Evolutionary conservation across 2,329 filamentous ascomycete species (phyloP), one percentile per base, ranked within the genome.

Genomic region (Colletotrichum sp.): DNA sequence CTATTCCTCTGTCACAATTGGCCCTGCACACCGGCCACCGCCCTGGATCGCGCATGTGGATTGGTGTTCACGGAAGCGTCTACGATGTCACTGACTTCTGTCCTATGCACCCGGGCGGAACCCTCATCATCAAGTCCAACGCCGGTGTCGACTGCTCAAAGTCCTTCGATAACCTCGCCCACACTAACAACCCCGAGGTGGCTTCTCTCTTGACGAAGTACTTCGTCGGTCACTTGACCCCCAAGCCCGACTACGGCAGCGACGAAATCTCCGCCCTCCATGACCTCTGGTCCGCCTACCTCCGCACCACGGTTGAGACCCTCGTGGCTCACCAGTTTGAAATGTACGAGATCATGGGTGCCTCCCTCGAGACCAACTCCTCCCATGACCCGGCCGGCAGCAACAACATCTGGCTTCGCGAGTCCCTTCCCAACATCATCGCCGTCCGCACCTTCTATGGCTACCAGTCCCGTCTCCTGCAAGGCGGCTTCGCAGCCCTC

Each of bases 121-220:
- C 87, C 0, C 83, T 90, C 15, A 90, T 90, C 76, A 86, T 91
- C 78, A 88, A 88, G 76, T 89, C 87, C 4, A 90, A 90, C 71
- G 89, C 89, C 0, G 89, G 89, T n/a, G 86, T 89, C 0, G 89
- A 91, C 78, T 90, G 89, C 74, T 85, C 86, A 8, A 85, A 86
- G 76, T 88, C 88, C 0, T 91, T 91, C 63, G 89, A 91, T 77
- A 87, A 89, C 63, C 85, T 91, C 5, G 89, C 88, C 0, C 89
- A 91, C 78, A 89, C 88, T 2, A 90, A 88, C 77, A 90, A 91
- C 67, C 88, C 89, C 0, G 89, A 90, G 78, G 89, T 90, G 0
- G 83, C 85, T 6, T 89, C 88, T 79, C 84, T 91, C 3, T 80
- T 91, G 6, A 89, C 88, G 1, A 90, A 90, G 57, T 91, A 91